A percentile compares a stretch with the other conserved stretches of the same genome.
Evolutionary conservation across 352 stramenopile species (phyloP).

Genomic region (Pythium dissotocum): DNA sequence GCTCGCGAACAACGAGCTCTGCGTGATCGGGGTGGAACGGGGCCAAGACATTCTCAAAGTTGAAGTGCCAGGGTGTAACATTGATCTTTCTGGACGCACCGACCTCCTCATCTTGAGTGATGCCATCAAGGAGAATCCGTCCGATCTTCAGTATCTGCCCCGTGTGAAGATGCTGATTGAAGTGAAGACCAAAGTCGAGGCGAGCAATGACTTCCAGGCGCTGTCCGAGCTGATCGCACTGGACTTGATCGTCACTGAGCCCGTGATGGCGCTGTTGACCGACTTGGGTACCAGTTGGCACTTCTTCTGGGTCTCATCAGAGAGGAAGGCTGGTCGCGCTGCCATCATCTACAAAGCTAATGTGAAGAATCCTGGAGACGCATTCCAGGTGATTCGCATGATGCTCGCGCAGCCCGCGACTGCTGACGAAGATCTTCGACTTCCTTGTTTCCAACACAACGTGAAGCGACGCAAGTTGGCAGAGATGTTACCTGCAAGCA

Average conservation of each 20-base stretch:
- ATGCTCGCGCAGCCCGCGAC: slow-evolving; percentile 31
- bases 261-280: slow-evolving; percentile 49
- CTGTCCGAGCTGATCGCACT: slow-evolving; percentile 48
- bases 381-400: slow-evolving; percentile 36
- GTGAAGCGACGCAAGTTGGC: slow-evolving; percentile 45
- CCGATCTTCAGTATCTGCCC: slow-evolving; percentile 32
- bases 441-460: slow-evolving; percentile 33
- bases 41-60: background rate
- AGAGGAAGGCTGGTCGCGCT: background rate
- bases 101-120: slow-evolving; percentile 46
- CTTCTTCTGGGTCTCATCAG: slow-evolving; percentile 48
- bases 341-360: slow-evolving; percentile 28
- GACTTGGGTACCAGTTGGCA: slow-evolving; percentile 35
- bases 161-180: slow-evolving; percentile 49
- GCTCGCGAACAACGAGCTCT: background rate
- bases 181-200: slow-evolving; percentile 41
- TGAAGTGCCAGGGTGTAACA: slow-evolving; percentile 26
- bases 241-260: slow-evolving; percentile 36
- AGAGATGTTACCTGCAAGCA: slow-evolving; percentile 25
- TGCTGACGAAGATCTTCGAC: slow-evolving; percentile 26
- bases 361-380: slow-evolving; percentile 28
- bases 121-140: slow-evolving; percentile 19
- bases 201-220: slow-evolving; percentile 31
- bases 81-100: slow-evolving; percentile 38
- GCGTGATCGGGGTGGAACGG: background rate